Conservation (phyloP, 208 protist genomes). For the Acanthamoeba culbertsoni region DNA sequence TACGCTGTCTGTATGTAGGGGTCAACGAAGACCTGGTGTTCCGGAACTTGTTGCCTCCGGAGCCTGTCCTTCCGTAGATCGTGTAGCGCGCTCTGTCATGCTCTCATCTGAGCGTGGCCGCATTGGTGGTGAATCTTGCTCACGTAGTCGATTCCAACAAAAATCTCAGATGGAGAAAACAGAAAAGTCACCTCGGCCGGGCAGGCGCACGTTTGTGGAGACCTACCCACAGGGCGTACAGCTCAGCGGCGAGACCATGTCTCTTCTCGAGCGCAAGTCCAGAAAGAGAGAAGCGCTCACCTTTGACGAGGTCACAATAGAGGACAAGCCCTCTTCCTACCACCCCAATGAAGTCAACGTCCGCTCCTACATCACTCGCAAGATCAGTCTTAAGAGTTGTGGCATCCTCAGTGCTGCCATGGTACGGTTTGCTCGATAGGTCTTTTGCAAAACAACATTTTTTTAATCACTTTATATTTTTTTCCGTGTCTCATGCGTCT, state of each 20-base stretch:
- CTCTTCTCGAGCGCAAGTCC: background rate
- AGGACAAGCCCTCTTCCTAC: constrained; percentile 56
- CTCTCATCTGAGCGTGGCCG: too few relatives aligned
- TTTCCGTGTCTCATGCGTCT: constrained; percentile 83
- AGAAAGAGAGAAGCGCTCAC: constrained; percentile 14
- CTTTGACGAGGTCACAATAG: constrained; percentile 58
- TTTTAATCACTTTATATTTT: background rate
- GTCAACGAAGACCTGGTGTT: too few relatives aligned
- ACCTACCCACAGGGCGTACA: background rate
- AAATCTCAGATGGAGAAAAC: background rate
- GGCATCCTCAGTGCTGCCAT: constrained; percentile 63
- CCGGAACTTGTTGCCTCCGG: too few relatives aligned
- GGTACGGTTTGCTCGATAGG: background rate
- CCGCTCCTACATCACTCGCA: constrained; percentile 10
- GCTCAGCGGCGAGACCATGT: background rate
- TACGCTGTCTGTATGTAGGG: too few relatives aligned
- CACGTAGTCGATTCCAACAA: too few relatives aligned
- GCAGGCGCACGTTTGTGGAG: background rate
- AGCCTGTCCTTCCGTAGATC: too few relatives aligned
- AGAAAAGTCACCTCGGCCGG: background rate
- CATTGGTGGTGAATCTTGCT: too few relatives aligned
- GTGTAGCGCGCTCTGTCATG: too few relatives aligned
- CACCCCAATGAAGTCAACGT: constrained; percentile 55
- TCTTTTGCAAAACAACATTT: background rate
- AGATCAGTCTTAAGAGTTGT: constrained; percentile 16